Conservation (phyloP, 768 basidiomycete genomes). For the Podaxis sp. region DNA sequence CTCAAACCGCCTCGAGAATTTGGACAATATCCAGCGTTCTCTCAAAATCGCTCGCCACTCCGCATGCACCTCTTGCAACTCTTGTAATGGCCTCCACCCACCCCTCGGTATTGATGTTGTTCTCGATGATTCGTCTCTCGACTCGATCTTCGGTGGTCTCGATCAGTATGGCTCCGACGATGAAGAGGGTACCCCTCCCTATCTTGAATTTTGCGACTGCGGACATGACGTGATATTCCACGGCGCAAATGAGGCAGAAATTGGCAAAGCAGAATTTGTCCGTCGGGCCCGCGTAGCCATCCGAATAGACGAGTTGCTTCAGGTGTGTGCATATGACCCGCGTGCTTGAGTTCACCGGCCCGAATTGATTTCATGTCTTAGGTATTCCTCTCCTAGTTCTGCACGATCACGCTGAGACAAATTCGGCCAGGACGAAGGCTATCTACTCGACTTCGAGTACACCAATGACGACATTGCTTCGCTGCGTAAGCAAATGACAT, state of each 20-base stretch:
- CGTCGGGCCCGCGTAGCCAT: conserved; percentile 72
- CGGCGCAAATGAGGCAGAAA: conserved; percentile 53
- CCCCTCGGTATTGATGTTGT: conserved; percentile 52
- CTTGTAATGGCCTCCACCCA: conserved; percentile 73
- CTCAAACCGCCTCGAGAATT: conserved; percentile 43
- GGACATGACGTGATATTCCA: conserved; percentile 64
- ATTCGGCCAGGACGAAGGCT: conserved; percentile 57
- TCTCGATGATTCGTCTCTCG: conserved; percentile 45
- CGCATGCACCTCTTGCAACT: conserved; percentile 56
- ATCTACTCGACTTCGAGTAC: conserved; percentile 78
- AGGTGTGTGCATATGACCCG: conserved; percentile 44
- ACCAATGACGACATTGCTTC: conserved; percentile 65
- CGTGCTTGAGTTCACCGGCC: neutral
- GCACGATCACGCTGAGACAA: neutral
- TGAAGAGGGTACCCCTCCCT: conserved; percentile 54
- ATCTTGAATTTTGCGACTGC: conserved; percentile 63
- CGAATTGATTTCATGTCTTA: neutral
- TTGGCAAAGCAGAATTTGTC: conserved; percentile 62
- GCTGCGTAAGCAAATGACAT: conserved; percentile 65
- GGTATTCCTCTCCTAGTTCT: conserved; percentile 8
- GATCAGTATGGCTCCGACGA: conserved; percentile 72
- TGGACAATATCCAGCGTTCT: conserved; percentile 46
- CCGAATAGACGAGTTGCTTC: conserved; percentile 75
- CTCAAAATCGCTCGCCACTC: conserved; percentile 86
- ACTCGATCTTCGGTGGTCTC: conserved; percentile 48